A percentile compares a stretch with the other conserved stretches of the same genome.
Conservation (phyloP, 1,284 basidiomycete species). For the Trichosporon inkin region DNA sequence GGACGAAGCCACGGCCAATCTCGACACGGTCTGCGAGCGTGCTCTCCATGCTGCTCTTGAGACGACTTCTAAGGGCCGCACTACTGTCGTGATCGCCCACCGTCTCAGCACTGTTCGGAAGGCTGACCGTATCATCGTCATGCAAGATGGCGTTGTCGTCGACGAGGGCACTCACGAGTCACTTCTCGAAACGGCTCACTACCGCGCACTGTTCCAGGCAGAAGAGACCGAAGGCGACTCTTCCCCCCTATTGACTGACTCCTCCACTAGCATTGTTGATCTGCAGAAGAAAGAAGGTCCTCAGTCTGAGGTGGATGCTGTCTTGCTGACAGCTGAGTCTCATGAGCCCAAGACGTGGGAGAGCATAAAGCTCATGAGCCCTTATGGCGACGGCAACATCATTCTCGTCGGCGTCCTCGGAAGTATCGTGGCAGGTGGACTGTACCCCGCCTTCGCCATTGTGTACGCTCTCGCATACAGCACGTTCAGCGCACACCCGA, state of each 20-base stretch:
- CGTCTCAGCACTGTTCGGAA: slow-evolving; percentile 48
- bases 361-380: not conserved
- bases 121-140: not conserved
- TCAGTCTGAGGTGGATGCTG: not conserved
- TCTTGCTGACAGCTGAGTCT: not conserved
- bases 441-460: not conserved
- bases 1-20: slow-evolving; percentile 58
- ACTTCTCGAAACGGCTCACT: not conserved
- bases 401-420: not conserved
- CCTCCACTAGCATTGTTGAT: not conserved
- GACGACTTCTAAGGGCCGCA: not conserved
- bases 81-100: slow-evolving; percentile 38
- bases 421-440: not conserved
- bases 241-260: not conserved
- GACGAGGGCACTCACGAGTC: not conserved
- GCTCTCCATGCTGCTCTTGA: slow-evolving; percentile 81
- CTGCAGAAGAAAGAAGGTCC: not conserved
- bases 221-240: not conserved
- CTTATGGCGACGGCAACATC: not conserved
- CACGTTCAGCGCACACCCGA: not conserved
- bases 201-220: not conserved
- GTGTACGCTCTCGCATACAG: not conserved
- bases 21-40: slow-evolving; percentile 86
- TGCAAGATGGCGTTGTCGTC: not conserved
- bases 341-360: not conserved